Base-by-base conservation (phyloP, 139 green algal species). In the Chlorella ohadii region DNA sequence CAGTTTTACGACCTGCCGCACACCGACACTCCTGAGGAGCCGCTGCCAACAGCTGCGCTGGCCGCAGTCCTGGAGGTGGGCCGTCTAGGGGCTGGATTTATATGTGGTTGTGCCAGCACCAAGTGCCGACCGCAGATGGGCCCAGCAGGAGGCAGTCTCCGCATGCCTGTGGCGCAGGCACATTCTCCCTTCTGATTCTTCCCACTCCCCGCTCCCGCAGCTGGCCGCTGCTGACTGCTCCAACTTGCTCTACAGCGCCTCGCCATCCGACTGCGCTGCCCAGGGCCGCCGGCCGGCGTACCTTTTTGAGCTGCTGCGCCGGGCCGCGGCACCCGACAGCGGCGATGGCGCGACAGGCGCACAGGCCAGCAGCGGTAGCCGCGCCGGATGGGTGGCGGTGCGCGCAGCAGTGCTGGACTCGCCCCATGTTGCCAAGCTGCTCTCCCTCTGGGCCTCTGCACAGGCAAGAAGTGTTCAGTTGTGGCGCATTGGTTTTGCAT, bases 261-360 rank as follows among this genome's bases (percentile, higher is more conserved):
- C 25, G 19, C 56, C 78, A 1, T n/a, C 39, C 0, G 61, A 73
- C 19, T 75, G 38, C 44, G 19, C 41, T n/a, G 31, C 39, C 41
- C 63, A 68, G 31, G 65, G 79, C 41, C 65, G 79, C 13, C 79
- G 79, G 22, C 79, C 79, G 4, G 65, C 79, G 20, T 84, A 78
- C 47, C 79, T 84, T 7, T 34, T 84, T 11, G 79, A 84, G 65
- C 79, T 84, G 33, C 47, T 84, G 78, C 78, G n/a, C 17, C 63
- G 78, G 6, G 63, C 28, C 1, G 57, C 59, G 2, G 72, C 34
- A 7, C 5, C 36, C 36, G 36, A 31, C 0, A n/a, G 36, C 68
- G 38, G 12, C 38, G 34, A 4, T 19, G 34, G 34, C 68, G 34
- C 27, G 17, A 19, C 12, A 3, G 19, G 1, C 5, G 68, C 20